phyloP scores from a whole-genome alignment of 2,329 filamentous ascomycete genomes.

The Pestalotiopsis sp. region DNA sequence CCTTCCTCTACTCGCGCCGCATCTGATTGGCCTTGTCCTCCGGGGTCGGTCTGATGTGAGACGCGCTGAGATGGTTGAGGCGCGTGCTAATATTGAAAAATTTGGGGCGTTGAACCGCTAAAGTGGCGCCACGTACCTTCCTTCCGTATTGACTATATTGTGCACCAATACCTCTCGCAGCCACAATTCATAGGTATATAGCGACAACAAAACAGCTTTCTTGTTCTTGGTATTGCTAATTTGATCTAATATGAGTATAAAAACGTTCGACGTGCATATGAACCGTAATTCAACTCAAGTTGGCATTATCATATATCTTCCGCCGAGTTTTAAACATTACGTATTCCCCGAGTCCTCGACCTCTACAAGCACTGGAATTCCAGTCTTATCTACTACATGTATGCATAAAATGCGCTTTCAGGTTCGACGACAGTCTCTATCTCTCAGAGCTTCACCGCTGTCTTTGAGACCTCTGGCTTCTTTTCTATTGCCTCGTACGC shows the following conservation, averaged over 20 bases:
- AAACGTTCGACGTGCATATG: not conserved
- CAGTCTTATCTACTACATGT: not conserved
- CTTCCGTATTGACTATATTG: no score
- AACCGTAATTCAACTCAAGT: not conserved
- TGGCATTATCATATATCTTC: not conserved
- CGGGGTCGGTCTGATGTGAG: not conserved
- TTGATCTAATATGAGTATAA: not conserved
- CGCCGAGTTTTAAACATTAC: not conserved
- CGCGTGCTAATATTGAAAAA: not conserved
- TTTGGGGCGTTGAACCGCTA: slow-evolving; percentile 10
- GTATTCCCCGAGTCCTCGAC: not conserved
- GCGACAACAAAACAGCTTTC: no score
- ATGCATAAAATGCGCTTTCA: not conserved
- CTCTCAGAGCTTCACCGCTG: slow-evolving; percentile 21
- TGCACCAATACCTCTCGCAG: no score
- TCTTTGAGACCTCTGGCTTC: slow-evolving; percentile 20
- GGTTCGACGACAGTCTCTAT: not conserved
- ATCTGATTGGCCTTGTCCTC: not conserved
- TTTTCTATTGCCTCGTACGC: slow-evolving; percentile 34
- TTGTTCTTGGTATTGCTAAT: no score
- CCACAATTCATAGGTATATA: no score
- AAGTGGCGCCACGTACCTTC: not conserved
- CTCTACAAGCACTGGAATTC: not conserved
- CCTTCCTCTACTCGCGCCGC: not conserved
- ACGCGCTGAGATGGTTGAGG: not conserved